Conservation (phyloP, 257 asterid species). For the Solanum chilense region DNA sequence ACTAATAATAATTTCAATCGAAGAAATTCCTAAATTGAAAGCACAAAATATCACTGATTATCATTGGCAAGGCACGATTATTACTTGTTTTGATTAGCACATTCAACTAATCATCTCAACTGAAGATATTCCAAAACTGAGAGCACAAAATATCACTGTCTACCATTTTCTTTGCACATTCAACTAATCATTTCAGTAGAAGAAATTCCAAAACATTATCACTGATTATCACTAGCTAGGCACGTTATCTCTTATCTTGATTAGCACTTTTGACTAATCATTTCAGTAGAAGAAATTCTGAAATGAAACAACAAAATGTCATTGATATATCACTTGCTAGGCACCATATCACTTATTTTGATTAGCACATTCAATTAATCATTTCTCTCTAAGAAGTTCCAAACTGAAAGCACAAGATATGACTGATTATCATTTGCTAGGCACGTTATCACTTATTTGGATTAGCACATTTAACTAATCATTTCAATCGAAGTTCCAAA, state of each 20-base stretch:
- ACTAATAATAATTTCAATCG: not conserved
- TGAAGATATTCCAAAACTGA: not conserved
- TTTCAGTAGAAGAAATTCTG: not conserved
- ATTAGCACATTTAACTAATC: not conserved
- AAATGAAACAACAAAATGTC: not conserved
- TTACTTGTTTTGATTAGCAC: not conserved
- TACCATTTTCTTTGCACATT: not conserved
- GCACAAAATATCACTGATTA: not conserved
- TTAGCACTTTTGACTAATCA: not conserved
- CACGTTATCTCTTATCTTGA: not conserved
- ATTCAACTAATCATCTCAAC: too few relatives aligned
- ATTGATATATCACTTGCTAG: not conserved
- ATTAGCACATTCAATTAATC: not conserved
- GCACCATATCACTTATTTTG: not conserved
- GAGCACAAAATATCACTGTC: not conserved
- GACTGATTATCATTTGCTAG: not conserved
- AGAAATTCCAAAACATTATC: not conserved
- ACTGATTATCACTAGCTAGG: not conserved
- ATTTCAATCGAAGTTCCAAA: not conserved
- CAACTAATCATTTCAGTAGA: not conserved
- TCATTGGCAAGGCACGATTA: not conserved
- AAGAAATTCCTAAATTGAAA: not conserved
- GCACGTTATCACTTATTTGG: not conserved
- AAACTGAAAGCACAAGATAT: not conserved
- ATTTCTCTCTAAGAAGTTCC: not conserved